A percentile compares a stretch with the other conserved stretches of the same genome.
These are phyloP conservation scores for Carex cristatella DNA, from an alignment of 176 grass and related monocot genomes.

Conservation along the genomic window DNA sequence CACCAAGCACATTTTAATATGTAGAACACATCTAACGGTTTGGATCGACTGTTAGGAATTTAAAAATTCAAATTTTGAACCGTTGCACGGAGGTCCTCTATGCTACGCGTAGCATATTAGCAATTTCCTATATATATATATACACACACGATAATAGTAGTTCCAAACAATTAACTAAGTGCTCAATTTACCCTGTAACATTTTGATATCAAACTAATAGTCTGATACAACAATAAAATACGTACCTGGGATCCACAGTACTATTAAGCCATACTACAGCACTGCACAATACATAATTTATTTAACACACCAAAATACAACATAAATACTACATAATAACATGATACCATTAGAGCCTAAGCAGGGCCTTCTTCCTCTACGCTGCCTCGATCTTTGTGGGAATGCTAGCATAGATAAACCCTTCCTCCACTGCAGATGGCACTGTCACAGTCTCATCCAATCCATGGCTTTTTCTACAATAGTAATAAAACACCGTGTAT, in stretches of 20 bases:
- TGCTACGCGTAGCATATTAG: no score
- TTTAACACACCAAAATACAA: background rate
- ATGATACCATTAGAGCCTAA: background rate
- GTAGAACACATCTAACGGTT: no score
- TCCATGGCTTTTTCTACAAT: constrained; percentile 44
- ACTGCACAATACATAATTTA: background rate
- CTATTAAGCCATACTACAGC: constrained; percentile 12
- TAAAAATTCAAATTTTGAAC: no score
- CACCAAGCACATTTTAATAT: no score
- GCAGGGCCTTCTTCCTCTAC: background rate
- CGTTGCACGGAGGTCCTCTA: no score
- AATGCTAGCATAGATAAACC: constrained; percentile 23
- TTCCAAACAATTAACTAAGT: background rate
- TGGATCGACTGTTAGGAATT: no score
- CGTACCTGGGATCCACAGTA: background rate
- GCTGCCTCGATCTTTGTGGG: background rate
- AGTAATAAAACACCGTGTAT: constrained; percentile 39
- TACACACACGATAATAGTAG: no score
- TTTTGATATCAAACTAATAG: background rate
- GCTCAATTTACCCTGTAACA: background rate
- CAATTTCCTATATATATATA: no score
- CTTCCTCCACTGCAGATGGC: background rate
- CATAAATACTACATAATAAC: background rate
- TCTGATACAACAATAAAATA: constrained; percentile 4
- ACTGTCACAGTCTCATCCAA: constrained; percentile 15